Evolutionary conservation across 2,329 filamentous ascomycete genomes (phyloP).

Genomic region (Fusarium avenaceum): DNA sequence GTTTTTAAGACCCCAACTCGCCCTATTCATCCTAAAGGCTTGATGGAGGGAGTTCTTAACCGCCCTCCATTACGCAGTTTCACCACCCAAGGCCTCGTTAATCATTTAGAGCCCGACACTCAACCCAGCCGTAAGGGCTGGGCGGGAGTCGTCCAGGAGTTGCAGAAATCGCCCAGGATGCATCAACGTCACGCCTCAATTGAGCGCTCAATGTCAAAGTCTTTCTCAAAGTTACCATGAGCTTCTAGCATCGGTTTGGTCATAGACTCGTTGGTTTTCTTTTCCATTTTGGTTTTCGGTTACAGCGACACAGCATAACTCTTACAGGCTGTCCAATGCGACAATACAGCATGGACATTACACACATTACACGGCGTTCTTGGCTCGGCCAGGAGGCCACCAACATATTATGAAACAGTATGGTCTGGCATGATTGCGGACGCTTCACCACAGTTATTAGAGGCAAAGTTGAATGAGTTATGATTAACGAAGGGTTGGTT

Average conservation of each 20-base stretch:
- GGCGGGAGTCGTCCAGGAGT: slow-evolving; percentile 73
- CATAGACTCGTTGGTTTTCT: slow-evolving; percentile 34
- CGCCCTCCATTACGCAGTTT: slow-evolving; percentile 66
- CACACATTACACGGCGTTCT: slow-evolving; percentile 45
- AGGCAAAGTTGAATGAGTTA: slow-evolving; percentile 44
- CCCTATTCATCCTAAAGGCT: slow-evolving; percentile 56
- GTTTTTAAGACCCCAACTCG: slow-evolving; percentile 51
- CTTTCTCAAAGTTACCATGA: slow-evolving; percentile 52
- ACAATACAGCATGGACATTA: slow-evolving; percentile 31
- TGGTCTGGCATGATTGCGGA: slow-evolving; percentile 26
- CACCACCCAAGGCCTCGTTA: slow-evolving; percentile 65
- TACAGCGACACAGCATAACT: slow-evolving; percentile 36
- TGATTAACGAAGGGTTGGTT: slow-evolving; percentile 47
- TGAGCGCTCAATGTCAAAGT: slow-evolving; percentile 66
- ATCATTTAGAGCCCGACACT: slow-evolving; percentile 64
- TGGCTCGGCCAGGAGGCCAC: slow-evolving; percentile 27
- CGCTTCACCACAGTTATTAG: slow-evolving; percentile 26
- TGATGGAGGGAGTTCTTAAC: slow-evolving; percentile 60
- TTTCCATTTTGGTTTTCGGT: slow-evolving; percentile 40
- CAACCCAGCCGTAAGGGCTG: slow-evolving; percentile 64
- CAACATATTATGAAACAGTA: slow-evolving; percentile 42
- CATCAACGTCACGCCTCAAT: slow-evolving; percentile 73
- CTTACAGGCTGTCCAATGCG: slow-evolving; percentile 38
- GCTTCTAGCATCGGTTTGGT: slow-evolving; percentile 15
- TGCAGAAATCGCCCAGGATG: slow-evolving; percentile 72